These are phyloP conservation scores for Xylariaceae sp. DNA, from an alignment of 2,329 filamentous ascomycete genomes.

Conservation along the genomic window DNA sequence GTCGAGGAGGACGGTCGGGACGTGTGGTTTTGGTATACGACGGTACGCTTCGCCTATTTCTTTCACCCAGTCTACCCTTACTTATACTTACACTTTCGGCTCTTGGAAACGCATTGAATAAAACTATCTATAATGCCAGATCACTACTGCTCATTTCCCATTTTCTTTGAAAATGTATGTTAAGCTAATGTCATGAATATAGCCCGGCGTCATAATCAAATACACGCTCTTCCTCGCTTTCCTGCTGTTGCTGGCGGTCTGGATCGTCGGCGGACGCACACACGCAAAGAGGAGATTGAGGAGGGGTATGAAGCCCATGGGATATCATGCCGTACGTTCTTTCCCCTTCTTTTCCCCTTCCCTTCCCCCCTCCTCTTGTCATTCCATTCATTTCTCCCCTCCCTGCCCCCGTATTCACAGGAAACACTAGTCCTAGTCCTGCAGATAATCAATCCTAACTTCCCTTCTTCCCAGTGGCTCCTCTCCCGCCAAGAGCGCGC, in stretches of 20 bases:
- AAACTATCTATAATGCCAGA: too few species aligned
- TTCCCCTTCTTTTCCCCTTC: neutral
- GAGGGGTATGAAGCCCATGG: constrained; percentile 69
- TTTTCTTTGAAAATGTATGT: neutral
- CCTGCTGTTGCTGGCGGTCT: constrained; percentile 63
- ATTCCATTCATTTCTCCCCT: too few species aligned
- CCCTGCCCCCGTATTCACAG: too few species aligned
- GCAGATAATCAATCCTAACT: neutral
- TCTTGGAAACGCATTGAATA: neutral
- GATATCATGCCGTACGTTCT: constrained; percentile 70
- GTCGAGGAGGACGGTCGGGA: constrained; percentile 31
- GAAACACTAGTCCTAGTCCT: too few species aligned
- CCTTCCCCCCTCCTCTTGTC: neutral
- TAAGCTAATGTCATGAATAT: constrained; percentile 13
- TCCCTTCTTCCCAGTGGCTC: constrained; percentile 52
- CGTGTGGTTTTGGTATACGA: constrained; percentile 43
- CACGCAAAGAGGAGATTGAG: constrained; percentile 73
- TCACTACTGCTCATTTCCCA: neutral
- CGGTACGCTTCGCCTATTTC: constrained; percentile 29
- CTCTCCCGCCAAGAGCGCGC: constrained; percentile 55
- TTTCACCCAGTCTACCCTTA: neutral
- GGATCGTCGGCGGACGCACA: constrained; percentile 71
- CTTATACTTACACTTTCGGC: neutral
- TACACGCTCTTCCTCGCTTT: constrained; percentile 73
- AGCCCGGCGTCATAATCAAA: constrained; percentile 72